Conservation (phyloP, 1,284 basidiomycete genomes). For the Boletus semigastroideus region DNA sequence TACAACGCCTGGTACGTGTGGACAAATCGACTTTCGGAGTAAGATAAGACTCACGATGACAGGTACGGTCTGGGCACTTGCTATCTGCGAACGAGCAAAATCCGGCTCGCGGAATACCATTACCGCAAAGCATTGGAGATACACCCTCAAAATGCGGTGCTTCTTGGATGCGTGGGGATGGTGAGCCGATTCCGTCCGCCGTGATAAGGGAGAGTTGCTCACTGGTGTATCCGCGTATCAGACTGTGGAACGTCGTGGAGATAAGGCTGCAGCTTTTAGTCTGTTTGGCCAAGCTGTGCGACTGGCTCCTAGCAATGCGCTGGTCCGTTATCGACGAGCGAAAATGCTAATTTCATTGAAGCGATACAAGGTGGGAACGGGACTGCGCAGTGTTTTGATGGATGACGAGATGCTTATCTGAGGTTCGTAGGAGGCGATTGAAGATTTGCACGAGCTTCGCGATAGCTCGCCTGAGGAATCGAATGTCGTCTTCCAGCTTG, state of each 20-base stretch:
- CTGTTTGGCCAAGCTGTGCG: constrained; percentile 78
- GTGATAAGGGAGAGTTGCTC: constrained; percentile 24
- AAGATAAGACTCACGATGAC: constrained; percentile 20
- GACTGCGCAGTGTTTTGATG: constrained; percentile 6
- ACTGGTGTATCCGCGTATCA: constrained; percentile 35
- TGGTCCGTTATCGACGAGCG: constrained; percentile 88
- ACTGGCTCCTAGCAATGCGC: constrained; percentile 78
- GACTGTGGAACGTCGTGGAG: constrained; percentile 81
- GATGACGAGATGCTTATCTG: constrained; percentile 30
- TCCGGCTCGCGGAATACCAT: constrained; percentile 90
- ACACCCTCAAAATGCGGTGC: constrained; percentile 87
- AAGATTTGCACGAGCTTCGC: constrained; percentile 76
- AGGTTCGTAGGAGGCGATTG: constrained; percentile 65
- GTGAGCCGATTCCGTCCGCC: constrained; percentile 41
- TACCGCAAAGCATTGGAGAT: constrained; percentile 88
- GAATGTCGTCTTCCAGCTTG: constrained; percentile 94
- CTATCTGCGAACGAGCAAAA: constrained; percentile 89
- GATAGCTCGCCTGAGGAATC: constrained; percentile 88
- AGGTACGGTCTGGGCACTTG: constrained; percentile 98
- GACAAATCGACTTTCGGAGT: not conserved
- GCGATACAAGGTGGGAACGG: constrained; percentile 70
- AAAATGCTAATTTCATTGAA: constrained; percentile 83
- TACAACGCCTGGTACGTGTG: constrained; percentile 88
- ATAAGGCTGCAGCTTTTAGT: constrained; percentile 69
- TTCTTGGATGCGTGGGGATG: constrained; percentile 89